Base-by-base conservation (phyloP, 2,329 filamentous ascomycete species). In the Sporothrix inflata region DNA sequence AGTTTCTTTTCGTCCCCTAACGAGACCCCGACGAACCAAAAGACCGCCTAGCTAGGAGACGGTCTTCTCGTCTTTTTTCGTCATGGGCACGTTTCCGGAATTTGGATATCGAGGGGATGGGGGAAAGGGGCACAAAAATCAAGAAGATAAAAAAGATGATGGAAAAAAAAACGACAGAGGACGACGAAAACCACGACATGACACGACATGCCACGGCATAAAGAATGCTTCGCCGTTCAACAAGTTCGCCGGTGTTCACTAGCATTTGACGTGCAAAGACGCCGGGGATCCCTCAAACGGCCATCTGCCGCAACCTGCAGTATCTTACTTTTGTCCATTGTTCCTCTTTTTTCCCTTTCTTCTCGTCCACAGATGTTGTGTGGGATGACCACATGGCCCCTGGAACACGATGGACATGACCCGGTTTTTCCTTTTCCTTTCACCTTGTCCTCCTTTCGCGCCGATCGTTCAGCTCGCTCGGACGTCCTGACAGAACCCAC, bases 381-480 rank as follows among this genome's bases (percentile, higher is more conserved):
- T 61, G 57, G 57, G 34, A 24, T 63, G 60, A 63, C 38, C 60
- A 63, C 60, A 63, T 63, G 60, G 60, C 38, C 38, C 60, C 60
- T 63, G 60, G 34, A 42, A 63, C 60, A 60, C 27, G 38, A 63
- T 27, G 21, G n/a, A 40, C 60, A 42, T 6, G 60, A 45, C 60
- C 60, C 60, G n/a, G 38, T 63, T 63, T 63, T 63, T n/a, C n/a
- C 21, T 21, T 12, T 21, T 63, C 5, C 21, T 24, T 21, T 21
- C 38, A 38, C n/a, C 24, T 42, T 40, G 19, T 24, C 40, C 12
- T 61, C 30, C 38, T 38, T 61, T 40, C 30, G 34, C 55, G 60
- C 60, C 60, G 60, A 63, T 63, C 60, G 60, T 45, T 63, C 60
- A 63, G 60, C 60, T 63, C 60, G 60, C 60, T 63, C 12, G 38